Evolutionary conservation across 345 rosid genomes (phyloP).

Genomic region (Fremontodendron californicum): DNA sequence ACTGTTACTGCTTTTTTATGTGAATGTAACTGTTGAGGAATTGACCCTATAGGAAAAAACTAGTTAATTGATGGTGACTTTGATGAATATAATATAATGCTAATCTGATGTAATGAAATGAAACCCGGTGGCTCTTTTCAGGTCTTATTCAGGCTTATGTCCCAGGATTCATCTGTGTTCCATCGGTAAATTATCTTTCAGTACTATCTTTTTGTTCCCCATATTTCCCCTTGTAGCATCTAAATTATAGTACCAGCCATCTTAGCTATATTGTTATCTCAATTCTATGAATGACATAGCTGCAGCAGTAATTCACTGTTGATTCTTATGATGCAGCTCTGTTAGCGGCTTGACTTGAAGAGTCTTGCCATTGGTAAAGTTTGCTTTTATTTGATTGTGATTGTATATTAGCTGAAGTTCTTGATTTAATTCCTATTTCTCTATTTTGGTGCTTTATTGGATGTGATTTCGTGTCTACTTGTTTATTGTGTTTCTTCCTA

Average conservation of each 20-base stretch:
- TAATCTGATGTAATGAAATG: not conserved
- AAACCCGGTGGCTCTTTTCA: not conserved
- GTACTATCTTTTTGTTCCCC: not conserved
- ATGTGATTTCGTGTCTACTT: not conserved
- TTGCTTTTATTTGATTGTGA: not conserved
- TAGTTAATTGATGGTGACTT: not conserved
- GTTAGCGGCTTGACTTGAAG: not conserved
- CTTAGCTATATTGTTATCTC: not conserved
- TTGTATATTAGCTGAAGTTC: not conserved
- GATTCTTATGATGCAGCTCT: not conserved
- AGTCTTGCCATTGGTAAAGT: not conserved
- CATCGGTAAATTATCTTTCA: too few species aligned
- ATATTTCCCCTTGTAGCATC: not conserved
- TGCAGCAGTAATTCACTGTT: not conserved
- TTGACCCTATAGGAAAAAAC: not conserved
- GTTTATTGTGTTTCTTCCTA: not conserved
- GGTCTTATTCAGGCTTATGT: not conserved
- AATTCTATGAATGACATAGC: not conserved
- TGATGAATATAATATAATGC: not conserved
- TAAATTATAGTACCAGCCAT: not conserved
- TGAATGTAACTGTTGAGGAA: not conserved
- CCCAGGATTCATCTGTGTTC: not conserved
- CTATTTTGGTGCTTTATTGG: not conserved
- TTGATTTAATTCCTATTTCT: not conserved
- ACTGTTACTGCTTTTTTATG: not conserved